Evolutionary conservation across 140 eudicot species (phyloP).

Genomic region (Flaveria floridana): DNA sequence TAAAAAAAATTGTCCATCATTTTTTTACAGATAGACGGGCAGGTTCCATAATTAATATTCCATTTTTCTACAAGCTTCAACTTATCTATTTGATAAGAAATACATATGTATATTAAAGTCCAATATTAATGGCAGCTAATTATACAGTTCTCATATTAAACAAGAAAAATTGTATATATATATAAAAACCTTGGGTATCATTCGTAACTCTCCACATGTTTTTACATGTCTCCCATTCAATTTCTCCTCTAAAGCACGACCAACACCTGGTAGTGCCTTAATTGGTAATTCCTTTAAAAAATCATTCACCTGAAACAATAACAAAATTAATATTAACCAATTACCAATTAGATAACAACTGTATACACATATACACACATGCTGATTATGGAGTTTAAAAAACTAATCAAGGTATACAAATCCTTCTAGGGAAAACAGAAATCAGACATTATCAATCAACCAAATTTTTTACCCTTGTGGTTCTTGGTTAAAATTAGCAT

Average conservation of each 20-base stretch:
- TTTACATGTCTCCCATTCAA: constrained; percentile 56
- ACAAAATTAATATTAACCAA: constrained; percentile 21
- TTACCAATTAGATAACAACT: background rate
- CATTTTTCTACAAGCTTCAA: background rate
- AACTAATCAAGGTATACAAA: background rate
- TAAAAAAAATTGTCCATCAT: background rate
- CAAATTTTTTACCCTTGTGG: background rate
- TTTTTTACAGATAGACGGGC: no score
- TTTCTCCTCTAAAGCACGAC: constrained; percentile 86
- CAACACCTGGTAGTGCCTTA: constrained; percentile 93
- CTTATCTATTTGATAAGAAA: background rate
- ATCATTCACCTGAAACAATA: constrained; percentile 61
- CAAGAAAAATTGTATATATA: background rate
- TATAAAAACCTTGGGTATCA: constrained; percentile 63
- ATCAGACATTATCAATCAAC: constrained; percentile 13
- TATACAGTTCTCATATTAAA: constrained; percentile 1
- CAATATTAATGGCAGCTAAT: constrained; percentile 15
- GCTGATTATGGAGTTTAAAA: background rate
- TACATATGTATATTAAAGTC: background rate
- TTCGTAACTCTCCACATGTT: constrained; percentile 83
- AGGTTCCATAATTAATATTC: no score
- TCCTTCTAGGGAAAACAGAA: background rate
- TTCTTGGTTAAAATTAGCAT: background rate
- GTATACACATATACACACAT: background rate
- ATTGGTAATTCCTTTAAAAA: constrained; percentile 68